Evolutionary conservation across 352 stramenopile genomes (phyloP).

Genomic region (Globisporangium viniferum): DNA sequence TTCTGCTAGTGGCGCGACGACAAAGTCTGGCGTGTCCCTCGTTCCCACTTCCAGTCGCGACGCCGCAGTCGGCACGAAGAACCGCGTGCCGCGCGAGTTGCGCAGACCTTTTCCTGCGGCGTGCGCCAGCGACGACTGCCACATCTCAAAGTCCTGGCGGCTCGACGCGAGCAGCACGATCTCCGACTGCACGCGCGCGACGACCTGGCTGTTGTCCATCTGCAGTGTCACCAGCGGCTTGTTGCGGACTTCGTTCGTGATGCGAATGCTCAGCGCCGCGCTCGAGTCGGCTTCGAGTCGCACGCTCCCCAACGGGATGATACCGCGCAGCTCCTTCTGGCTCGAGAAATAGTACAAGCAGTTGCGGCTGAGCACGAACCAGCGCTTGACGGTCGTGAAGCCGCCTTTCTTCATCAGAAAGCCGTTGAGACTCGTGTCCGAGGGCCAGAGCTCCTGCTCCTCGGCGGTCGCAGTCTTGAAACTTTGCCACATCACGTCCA

Average conservation of each 20-base stretch:
- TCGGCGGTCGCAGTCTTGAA: conserved; percentile 79
- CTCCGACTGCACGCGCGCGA: conserved; percentile 75
- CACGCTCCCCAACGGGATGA: conserved; percentile 81
- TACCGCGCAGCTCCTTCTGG: conserved; percentile 77
- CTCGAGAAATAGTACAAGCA: conserved; percentile 88
- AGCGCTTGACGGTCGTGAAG: conserved; percentile 77
- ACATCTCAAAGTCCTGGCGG: conserved; percentile 85
- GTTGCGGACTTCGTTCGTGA: conserved; percentile 53
- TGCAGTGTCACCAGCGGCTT: conserved; percentile 75
- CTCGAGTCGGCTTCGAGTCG: conserved; percentile 60
- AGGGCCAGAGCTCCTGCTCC: conserved; percentile 87
- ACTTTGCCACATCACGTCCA: conserved; percentile 87
- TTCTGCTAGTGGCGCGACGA: conserved; percentile 66
- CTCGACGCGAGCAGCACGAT: conserved; percentile 68
- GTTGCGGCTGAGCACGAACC: conserved; percentile 87
- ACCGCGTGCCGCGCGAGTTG: conserved; percentile 77
- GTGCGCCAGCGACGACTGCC: conserved; percentile 82
- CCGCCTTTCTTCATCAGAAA: conserved; percentile 82
- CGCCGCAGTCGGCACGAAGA: conserved; percentile 77
- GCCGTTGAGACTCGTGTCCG: conserved; percentile 84
- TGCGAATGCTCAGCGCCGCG: conserved; percentile 57
- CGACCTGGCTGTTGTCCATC: conserved; percentile 80
- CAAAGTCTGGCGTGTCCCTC: conserved; percentile 72
- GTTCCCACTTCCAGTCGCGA: conserved; percentile 82
- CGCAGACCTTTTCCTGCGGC: conserved; percentile 76